Evolutionary conservation across 140 eudicot genomes (phyloP), one percentile per base, ranked within the genome.

Genomic region (Flaveria floridana): DNA sequence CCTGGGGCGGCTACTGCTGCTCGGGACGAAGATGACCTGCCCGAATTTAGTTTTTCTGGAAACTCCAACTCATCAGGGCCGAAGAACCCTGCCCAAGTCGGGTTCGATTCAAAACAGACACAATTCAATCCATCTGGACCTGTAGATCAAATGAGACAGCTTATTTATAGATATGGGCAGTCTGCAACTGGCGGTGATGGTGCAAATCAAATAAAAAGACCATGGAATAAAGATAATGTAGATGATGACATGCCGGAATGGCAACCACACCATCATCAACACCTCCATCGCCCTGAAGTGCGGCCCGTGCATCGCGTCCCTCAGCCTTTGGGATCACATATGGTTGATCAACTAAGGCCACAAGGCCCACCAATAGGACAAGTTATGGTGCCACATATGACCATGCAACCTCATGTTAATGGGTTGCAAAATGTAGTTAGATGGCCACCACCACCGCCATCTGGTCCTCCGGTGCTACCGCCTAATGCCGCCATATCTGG

Each of bases 211-310:
- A 5, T n/a, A 18, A 75, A 72, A n/a, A 91, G 89, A 81, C 83
- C 59, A 84, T 44, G 72, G 72, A 42, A 81, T 55, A 89, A 86
- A 34, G 87, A 88, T 68, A 18, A 61, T 61, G 73, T 20, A 9
- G 90, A 88, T 16, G 93, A 87, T 42, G 92, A 89, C 30, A 89
- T 89, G 0, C 96, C 96, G 0, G 96, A 89, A 61, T 89, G 96
- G 96, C 82, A 79, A 68, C 96, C 96, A 0, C 75, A 86, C 1
- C 86, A 21, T 1, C 73, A 73, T 23, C 77, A 23, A 11, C 68
- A 8, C 63, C 84, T 34, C 8, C 41, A 15, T 28, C 73, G 12
- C 11, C 75, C 73, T 5, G 61, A 20, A 18, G 79, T 75, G 19
- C 75, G 77, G 13, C 57, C 42, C 15, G 61, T 6, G 3, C 82